phyloP scores from a whole-genome alignment of 306 rosid genomes.

The Luffa acutangula region DNA sequence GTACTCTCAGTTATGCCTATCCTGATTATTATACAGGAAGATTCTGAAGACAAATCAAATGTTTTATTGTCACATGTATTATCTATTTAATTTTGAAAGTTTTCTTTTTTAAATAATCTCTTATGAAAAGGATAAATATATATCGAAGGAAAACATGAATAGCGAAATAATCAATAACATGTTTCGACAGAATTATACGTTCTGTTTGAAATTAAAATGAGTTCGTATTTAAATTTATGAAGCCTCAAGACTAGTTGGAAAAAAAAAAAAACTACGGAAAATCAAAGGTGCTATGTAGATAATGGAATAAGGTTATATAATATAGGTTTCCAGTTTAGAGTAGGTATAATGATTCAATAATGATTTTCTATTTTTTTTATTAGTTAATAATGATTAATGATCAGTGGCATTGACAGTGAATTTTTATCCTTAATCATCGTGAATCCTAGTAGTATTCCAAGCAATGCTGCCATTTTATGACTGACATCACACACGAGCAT shows the following conservation, averaged over 20 bases:
- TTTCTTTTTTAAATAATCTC: too few species aligned
- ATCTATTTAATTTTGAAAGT: not conserved
- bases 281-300: not conserved
- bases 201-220: not conserved
- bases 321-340: not conserved
- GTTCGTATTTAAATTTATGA: not conserved
- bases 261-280: too few species aligned
- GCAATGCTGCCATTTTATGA: not conserved
- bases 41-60: too few species aligned
- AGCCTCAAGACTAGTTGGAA: not conserved
- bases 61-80: not conserved
- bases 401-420: not conserved
- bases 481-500: not conserved
- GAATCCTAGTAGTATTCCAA: not conserved
- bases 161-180: not conserved
- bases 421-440: not conserved
- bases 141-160: not conserved
- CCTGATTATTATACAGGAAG: too few species aligned
- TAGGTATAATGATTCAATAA: not conserved
- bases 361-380: not conserved
- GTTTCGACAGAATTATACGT: not conserved
- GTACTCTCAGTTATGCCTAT: too few species aligned
- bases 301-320: not conserved
- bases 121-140: not conserved
- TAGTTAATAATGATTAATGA: not conserved